Evolutionary conservation across 106 monocot genomes (phyloP), one percentile per base, ranked within the genome.

Genomic region (Cymbidium sinense): DNA sequence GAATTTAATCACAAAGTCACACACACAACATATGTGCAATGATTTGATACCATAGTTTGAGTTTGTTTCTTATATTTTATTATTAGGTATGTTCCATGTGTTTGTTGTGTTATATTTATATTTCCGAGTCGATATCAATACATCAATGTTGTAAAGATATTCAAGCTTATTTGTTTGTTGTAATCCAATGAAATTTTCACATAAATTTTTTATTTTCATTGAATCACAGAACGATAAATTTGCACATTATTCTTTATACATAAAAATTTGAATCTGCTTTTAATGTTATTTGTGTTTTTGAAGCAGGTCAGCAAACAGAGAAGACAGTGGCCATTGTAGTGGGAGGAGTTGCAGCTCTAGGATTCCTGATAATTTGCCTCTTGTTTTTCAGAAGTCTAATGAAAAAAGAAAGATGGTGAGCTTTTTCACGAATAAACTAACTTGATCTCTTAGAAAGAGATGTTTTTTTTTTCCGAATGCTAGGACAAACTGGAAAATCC

Each of bases 291-390:
- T 64, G 5, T 64, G 64, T 64, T 36, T 34, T 10, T 64, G 64
- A 64, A 62, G n/a, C 78, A 93, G 94, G 94, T 73, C 89, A 85
- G 78, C 87, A 89, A 54, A 98, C 96, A 76, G 89, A 81, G 79
- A 98, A 92, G 85, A 98, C 96, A 2, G 94, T 98, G 79, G 96
- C 96, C 51, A 98, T 98, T 61, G 94, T 98, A 27, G 89, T 98
- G 12, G 96, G 96, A 28, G 91, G 85, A 29, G 94, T 93, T 17
- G 96, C 93, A 47, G 96, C 85, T 19, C 51, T 94, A 11, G 96
- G 90, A 50, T 98, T 98, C 80, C 43, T 98, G 33, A 85, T 98
- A 54, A 94, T 94, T 64, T 94, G 87, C 84, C 77, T 94, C 75
- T 91, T 98, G 2, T 98, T 98, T 70, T 87, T 87, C 50, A 90